Conservation (phyloP, 1,139 yeast species). For the Taphrina betulina region DNA sequence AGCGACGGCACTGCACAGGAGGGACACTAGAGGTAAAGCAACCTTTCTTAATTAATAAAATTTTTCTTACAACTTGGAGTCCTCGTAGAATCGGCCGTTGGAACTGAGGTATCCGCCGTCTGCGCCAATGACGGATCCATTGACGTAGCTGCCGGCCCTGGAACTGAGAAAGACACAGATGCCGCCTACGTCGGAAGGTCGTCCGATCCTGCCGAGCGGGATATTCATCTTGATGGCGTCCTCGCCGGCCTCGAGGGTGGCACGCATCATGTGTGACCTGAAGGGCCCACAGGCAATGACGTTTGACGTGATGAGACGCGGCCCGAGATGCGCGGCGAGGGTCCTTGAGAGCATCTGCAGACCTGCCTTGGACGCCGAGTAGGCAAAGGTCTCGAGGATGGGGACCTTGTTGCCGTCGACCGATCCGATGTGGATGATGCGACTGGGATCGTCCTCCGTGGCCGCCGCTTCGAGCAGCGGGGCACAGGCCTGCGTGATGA, state of each 20-base stretch:
- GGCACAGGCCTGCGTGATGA: constrained; percentile 61
- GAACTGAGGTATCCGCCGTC: constrained; percentile 58
- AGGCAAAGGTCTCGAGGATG: constrained; percentile 50
- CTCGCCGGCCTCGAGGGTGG: constrained; percentile 57
- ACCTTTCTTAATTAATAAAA: too few relatives aligned
- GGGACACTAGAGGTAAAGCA: too few relatives aligned
- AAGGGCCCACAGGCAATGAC: constrained; percentile 76
- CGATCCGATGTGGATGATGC: constrained; percentile 69
- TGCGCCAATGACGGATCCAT: constrained; percentile 69
- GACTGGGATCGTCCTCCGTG: constrained; percentile 59
- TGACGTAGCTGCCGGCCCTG: constrained; percentile 59
- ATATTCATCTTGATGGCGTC: constrained; percentile 48
- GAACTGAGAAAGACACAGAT: constrained; percentile 62
- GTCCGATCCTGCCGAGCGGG: constrained; percentile 68
- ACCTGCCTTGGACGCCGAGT: constrained; percentile 75
- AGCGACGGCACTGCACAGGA: too few relatives aligned
- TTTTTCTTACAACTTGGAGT: constrained; percentile 1
- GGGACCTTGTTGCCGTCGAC: constrained; percentile 46
- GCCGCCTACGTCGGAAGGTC: constrained; percentile 59
- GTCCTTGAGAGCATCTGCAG: constrained; percentile 67
- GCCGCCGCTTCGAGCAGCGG: constrained; percentile 61
- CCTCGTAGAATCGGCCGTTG: constrained; percentile 16
- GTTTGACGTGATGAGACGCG: constrained; percentile 65
- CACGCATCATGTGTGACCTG: constrained; percentile 75
- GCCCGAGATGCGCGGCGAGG: constrained; percentile 69